Percentiles rank a stretch among this genome's conserved stretches.
Evolutionary conservation across 2,329 filamentous ascomycete genomes (phyloP).

Genomic region (Botrytis squamosa): DNA sequence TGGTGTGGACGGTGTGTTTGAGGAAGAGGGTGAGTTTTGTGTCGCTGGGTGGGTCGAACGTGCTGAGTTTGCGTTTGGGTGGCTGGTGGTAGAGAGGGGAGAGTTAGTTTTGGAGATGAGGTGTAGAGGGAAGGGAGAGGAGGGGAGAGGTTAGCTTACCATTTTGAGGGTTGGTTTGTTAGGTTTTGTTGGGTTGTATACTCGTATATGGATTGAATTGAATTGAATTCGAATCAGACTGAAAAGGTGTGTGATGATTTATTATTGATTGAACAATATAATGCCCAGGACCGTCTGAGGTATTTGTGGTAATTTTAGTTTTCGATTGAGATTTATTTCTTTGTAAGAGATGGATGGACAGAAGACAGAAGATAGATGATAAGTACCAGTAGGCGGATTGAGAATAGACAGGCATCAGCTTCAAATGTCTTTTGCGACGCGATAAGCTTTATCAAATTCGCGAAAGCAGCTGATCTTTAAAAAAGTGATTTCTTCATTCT

Average conservation of each 20-base stretch:
- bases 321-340: background rate
- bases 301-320: background rate
- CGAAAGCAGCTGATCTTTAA: constrained; percentile 16
- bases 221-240: background rate
- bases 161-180: background rate
- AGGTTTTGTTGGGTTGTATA: background rate
- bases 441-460: background rate
- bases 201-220: background rate
- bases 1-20: constrained; percentile 69
- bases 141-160: background rate
- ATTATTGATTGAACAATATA: background rate
- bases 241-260: too few species aligned
- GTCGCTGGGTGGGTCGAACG: background rate
- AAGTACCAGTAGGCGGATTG: background rate
- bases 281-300: too few species aligned
- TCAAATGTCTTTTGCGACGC: background rate
- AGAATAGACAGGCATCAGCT: background rate
- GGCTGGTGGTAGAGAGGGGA: background rate
- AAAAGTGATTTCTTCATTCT: background rate
- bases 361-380: too few species aligned
- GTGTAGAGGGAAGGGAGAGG: too few species aligned
- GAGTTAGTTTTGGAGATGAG: background rate
- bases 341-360: background rate
- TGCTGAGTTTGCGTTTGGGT: background rate
- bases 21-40: constrained; percentile 66